A percentile compares a stretch with the other conserved stretches of the same genome.
phyloP scores from a whole-genome alignment of 805 yeast genomes.

The Yarrowia sp. region DNA sequence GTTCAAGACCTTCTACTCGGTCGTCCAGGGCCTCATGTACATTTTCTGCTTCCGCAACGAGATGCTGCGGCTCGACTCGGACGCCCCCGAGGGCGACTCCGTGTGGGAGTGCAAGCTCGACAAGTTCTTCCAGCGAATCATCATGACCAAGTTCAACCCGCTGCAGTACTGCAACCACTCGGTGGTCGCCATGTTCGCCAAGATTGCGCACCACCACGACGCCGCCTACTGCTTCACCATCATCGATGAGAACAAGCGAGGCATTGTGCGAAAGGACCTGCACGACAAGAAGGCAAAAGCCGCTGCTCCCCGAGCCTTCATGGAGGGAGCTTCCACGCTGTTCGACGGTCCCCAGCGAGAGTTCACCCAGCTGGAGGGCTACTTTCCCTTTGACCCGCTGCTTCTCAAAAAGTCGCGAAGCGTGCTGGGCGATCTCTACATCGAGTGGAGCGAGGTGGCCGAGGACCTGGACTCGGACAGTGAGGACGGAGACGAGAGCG shows the following conservation, averaged over 20 bases:
- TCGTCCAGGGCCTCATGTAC: constrained; percentile 84
- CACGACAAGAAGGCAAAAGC: neutral
- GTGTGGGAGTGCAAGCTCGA: constrained; percentile 80
- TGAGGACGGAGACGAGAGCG: constrained; percentile 46
- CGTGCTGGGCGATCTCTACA: constrained; percentile 55
- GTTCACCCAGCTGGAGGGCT: constrained; percentile 85
- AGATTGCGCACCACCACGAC: constrained; percentile 83
- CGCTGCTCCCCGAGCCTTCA: constrained; percentile 34
- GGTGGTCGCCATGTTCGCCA: constrained; percentile 90
- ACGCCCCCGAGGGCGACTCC: constrained; percentile 30
- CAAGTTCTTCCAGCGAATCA: constrained; percentile 79
- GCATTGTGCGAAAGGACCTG: constrained; percentile 43
- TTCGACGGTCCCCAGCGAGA: constrained; percentile 60
- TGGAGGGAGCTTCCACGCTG: constrained; percentile 28
- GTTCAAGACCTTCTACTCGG: constrained; percentile 83
- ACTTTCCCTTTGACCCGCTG: constrained; percentile 94
- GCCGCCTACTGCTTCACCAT: constrained; percentile 92
- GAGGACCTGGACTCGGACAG: constrained; percentile 49
- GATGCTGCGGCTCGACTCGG: constrained; percentile 46
- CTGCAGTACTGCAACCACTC: constrained; percentile 90
- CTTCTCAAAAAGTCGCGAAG: constrained; percentile 61
- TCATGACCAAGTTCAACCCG: constrained; percentile 88
- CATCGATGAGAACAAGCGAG: constrained; percentile 83
- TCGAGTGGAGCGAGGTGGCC: constrained; percentile 82
- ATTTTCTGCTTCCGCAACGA: constrained; percentile 86